Evolutionary conservation across 2,329 filamentous ascomycete species (phyloP).

Genomic region (Hyphodiscus sp.): DNA sequence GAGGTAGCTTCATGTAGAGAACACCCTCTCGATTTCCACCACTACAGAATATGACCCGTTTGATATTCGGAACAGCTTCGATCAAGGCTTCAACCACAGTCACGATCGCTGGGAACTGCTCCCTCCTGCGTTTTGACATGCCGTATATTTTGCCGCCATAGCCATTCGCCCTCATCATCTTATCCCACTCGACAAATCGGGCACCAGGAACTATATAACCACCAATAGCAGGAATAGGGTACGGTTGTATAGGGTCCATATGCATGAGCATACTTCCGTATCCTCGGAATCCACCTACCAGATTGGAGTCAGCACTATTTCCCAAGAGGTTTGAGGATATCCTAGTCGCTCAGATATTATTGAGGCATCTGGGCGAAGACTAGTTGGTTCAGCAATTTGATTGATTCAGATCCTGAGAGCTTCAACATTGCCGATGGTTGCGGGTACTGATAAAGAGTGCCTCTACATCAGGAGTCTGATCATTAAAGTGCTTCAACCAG

Average conservation of each 20-base stretch:
- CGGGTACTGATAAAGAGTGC: too few relatives aligned
- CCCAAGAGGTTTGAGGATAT: too few relatives aligned
- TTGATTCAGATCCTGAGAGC: too few relatives aligned
- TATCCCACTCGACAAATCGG: slow-evolving; percentile 50
- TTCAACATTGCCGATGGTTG: too few relatives aligned
- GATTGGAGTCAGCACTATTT: too few relatives aligned
- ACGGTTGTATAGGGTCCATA: slow-evolving; percentile 64
- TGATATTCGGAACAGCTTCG: slow-evolving; percentile 61
- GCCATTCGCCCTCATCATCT: slow-evolving; percentile 46
- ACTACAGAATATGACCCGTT: slow-evolving; percentile 74
- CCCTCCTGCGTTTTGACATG: slow-evolving; percentile 70
- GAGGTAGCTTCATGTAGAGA: slow-evolving; percentile 63
- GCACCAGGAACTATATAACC: slow-evolving; percentile 61
- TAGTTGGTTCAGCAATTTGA: too few relatives aligned
- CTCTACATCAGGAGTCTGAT: too few relatives aligned
- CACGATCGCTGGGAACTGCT: slow-evolving; percentile 78
- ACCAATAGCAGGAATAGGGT: slow-evolving; percentile 78
- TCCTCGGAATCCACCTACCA: slow-evolving; percentile 66
- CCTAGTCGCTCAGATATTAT: too few relatives aligned
- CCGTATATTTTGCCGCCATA: slow-evolving; percentile 59
- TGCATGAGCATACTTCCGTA: slow-evolving; percentile 89
- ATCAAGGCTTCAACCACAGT: slow-evolving; percentile 73
- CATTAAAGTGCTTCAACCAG: too few relatives aligned
- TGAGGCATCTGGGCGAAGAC: too few relatives aligned
- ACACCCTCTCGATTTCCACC: slow-evolving; percentile 83